A percentile compares a stretch with the other conserved stretches of the same genome.
Evolutionary conservation across 169 alveolate genomes (phyloP).

Genomic region (Ichthyophthirius multifiliis): DNA sequence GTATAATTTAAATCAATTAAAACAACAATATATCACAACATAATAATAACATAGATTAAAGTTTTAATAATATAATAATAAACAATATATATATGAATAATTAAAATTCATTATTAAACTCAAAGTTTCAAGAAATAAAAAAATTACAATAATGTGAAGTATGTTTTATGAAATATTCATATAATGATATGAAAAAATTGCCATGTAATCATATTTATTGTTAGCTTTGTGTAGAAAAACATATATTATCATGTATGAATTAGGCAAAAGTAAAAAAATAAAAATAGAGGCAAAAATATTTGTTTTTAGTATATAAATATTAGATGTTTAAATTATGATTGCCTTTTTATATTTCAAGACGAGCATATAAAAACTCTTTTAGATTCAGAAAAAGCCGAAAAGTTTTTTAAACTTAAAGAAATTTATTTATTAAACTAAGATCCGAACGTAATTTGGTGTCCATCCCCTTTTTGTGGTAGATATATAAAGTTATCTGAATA

Average conservation of each 20-base stretch:
- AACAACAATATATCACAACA: no score
- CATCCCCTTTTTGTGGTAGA: conserved; percentile 33
- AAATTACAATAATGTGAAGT: neutral
- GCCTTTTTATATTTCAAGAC: neutral
- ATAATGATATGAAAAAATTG: neutral
- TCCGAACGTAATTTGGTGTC: conserved; percentile 50
- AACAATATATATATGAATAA: neutral
- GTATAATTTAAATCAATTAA: no score
- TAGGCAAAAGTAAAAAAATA: neutral
- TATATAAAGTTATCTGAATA: neutral
- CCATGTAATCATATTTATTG: neutral
- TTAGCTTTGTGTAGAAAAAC: neutral
- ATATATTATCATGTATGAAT: neutral
- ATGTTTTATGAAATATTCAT: neutral
- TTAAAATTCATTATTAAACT: neutral
- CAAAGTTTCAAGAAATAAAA: neutral
- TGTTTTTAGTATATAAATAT: neutral
- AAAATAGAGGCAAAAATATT: neutral
- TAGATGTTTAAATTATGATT: neutral
- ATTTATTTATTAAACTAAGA: conserved; percentile 3
- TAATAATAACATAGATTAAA: no score
- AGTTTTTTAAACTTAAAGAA: conserved; percentile 39
- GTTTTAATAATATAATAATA: neutral
- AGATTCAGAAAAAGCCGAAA: conserved; percentile 6
- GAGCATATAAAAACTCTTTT: conserved; percentile 6